Conservation (phyloP, 768 basidiomycete genomes). For the Zangia roseola region DNA sequence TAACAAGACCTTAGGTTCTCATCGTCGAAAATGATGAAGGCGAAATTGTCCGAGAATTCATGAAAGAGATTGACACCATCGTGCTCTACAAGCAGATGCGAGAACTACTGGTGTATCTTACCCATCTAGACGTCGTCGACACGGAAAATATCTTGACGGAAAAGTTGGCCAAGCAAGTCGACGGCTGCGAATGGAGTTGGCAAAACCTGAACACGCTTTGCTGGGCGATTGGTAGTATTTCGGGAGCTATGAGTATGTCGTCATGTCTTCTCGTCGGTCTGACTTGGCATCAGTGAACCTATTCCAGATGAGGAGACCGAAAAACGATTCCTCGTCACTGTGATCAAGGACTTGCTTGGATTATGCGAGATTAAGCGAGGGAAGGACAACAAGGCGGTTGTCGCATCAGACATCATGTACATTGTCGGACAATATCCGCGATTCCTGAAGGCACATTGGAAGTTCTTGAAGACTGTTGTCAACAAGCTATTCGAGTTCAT, state of each 20-base stretch:
- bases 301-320: constrained; percentile 92
- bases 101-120: constrained; percentile 95
- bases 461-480: constrained; percentile 99
- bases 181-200: constrained; percentile 99
- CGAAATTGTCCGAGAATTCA: constrained; percentile 98
- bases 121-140: constrained; percentile 93
- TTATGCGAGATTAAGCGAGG: constrained; percentile 98
- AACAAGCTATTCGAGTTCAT: constrained; percentile 99
- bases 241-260: constrained; percentile 94
- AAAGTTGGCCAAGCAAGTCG: constrained; percentile 96
- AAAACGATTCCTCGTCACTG: constrained; percentile 97
- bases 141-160: constrained; percentile 98
- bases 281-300: neutral
- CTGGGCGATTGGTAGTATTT: constrained; percentile 99
- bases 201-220: constrained; percentile 98
- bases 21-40: constrained; percentile 99
- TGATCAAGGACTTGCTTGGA: constrained; percentile 98
- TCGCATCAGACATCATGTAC: constrained; percentile 96
- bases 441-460: constrained; percentile 99
- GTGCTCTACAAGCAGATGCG: constrained; percentile 99
- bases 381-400: constrained; percentile 99
- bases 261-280: neutral
- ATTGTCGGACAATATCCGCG: constrained; percentile 99
- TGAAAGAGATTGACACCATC: constrained; percentile 98
- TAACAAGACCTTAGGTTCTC: constrained; percentile 61